Evolutionary conservation across 306 rosid species (phyloP).

Genomic region (Cicer chorassanicum): DNA sequence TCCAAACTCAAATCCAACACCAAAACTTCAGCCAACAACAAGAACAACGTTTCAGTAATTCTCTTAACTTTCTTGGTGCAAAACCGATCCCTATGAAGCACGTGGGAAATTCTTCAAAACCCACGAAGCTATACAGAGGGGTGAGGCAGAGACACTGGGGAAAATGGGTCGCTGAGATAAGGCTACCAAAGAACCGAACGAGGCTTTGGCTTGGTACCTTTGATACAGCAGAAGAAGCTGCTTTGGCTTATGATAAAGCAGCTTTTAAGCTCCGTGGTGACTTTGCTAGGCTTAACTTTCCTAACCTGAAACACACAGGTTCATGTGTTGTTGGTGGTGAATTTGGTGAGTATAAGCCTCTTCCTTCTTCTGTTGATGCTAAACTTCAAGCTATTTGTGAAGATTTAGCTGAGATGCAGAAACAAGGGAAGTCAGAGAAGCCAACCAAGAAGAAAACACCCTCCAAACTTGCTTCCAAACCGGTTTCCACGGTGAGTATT

Average conservation of each 20-base stretch:
- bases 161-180: constrained; percentile 98
- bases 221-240: constrained; percentile 98
- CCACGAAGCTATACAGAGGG: constrained; percentile 90
- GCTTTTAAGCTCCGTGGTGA: constrained; percentile 97
- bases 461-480: too few relatives aligned
- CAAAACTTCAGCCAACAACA: constrained; percentile 26
- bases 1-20: constrained; percentile 69
- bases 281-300: constrained; percentile 90
- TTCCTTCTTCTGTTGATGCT: constrained; percentile 90
- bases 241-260: constrained; percentile 91
- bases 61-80: constrained; percentile 57
- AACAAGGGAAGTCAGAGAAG: constrained; percentile 67
- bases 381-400: constrained; percentile 94
- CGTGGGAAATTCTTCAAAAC: constrained; percentile 59
- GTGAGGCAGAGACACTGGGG: constrained; percentile 99
- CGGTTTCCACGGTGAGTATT: not conserved
- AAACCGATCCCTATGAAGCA: constrained; percentile 81
- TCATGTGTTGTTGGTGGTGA: constrained; percentile 65
- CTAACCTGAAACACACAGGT: constrained; percentile 73
- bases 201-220: constrained; percentile 98
- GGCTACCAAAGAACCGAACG: constrained; percentile 91
- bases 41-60: not conserved
- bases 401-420: constrained; percentile 72
- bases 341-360: constrained; percentile 82
- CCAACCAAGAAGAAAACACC: constrained; percentile 41